Percentiles rank a stretch among this genome's conserved stretches.
These are phyloP conservation scores for Incumbomyces lentus DNA, from an alignment of 2,329 filamentous ascomycete genomes.

Conservation along the genomic window DNA sequence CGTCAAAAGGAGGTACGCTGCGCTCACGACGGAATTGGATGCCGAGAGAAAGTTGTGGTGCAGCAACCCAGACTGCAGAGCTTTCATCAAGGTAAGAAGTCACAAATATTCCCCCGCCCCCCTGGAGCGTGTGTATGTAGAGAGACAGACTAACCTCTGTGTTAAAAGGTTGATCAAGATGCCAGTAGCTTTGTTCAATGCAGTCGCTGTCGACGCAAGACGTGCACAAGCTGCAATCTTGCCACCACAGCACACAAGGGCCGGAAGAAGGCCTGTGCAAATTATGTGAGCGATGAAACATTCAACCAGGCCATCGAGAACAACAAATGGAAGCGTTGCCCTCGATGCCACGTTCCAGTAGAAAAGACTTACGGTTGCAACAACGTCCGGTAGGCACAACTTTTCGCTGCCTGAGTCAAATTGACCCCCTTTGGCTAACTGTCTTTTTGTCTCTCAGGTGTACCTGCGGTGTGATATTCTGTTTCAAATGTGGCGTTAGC, in stretches of 20 bases:
- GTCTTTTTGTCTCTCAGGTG: neutral
- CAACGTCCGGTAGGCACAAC: neutral
- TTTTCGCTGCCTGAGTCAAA: too few species aligned
- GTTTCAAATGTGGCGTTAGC: neutral
- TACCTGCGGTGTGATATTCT: slow-evolving; percentile 1
- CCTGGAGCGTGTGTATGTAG: too few species aligned
- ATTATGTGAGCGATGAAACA: neutral
- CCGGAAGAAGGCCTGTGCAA: neutral
- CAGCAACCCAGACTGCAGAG: neutral
- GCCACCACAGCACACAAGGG: neutral
- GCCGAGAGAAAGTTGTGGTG: slow-evolving; percentile 2
- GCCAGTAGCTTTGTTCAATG: neutral
- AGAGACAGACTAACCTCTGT: neutral
- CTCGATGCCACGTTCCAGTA: neutral
- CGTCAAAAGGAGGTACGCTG: neutral
- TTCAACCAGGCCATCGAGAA: neutral
- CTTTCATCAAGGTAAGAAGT: neutral
- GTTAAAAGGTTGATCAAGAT: neutral
- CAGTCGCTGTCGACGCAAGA: neutral
- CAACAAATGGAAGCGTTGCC: neutral
- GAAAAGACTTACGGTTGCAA: neutral
- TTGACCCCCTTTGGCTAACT: too few species aligned
- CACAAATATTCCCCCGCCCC: neutral
- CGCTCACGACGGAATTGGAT: neutral
- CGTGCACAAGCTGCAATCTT: neutral